Base-by-base conservation (phyloP, 495 filamentous ascomycete genomes). In the Xylaria cubensis region DNA sequence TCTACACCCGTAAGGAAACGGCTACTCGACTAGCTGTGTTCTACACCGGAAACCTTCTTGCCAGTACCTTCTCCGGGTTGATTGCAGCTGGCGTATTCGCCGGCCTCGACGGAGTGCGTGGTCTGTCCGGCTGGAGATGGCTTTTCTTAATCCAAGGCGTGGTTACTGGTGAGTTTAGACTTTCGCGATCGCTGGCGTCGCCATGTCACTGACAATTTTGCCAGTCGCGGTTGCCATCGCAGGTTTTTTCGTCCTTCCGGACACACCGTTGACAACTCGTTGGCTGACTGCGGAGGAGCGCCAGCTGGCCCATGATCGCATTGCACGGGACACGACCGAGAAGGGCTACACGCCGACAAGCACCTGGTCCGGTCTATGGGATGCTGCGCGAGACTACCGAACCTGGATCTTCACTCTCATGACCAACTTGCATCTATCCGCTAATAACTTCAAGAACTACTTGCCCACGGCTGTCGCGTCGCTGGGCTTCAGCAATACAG, bases 381-480 rank as follows among this genome's bases (percentile, higher is more conserved):
- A 80, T 58, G 84, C 80, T 36, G 69, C 74, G 15, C 68, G 70
- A 26, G 84, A 86, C 70, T 80, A 78, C 44, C 73, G 75, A n/a
- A 74, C 84, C 39, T 87, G 80, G 79, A 9, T 84, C 12, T 81
- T 84, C 69, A 71, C 69, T 63, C 67, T 80, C 5, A 78, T 72
- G 72, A 71, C 26, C 67, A 80, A 61, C n/a, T 13, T 61, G 34
- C 58, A 61, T 61, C 58, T 61, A 61, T 61, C 64, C 70, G 79
- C 83, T 39, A 81, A 82, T 62, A 79, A 78, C 17, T 84, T 84
- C 76, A 85, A 81, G 72, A 83, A 84, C 72, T 86, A 77, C 77
- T 83, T 87, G 73, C 85, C 85, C 1, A 85, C 83, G 13, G 82
- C 85, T 3, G 81, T 87, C 6, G 73, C 81, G 58, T 84, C 78